Percentiles rank a stretch among this genome's conserved stretches.
Conservation (phyloP, 2,329 filamentous ascomycete genomes). For the Hypoxylon rubiginosum region DNA sequence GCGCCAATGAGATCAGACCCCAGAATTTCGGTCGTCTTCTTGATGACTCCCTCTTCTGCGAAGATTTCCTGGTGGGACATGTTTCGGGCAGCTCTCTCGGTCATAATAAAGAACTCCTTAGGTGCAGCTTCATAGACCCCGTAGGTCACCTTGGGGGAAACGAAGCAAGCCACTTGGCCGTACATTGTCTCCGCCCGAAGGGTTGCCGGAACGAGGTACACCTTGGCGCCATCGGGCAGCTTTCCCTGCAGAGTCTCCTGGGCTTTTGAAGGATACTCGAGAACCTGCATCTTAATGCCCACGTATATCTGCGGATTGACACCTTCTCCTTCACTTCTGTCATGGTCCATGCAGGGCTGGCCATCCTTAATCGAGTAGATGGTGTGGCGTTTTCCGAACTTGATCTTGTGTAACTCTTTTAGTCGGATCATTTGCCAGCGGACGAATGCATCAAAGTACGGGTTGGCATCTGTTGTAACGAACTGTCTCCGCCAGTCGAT, state of each 20-base stretch:
- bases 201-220: slow-evolving; percentile 93
- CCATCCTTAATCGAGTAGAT: slow-evolving; percentile 93
- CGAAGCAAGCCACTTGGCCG: slow-evolving; percentile 95
- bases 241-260: slow-evolving; percentile 80
- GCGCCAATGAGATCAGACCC: slow-evolving; percentile 89
- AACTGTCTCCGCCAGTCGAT: slow-evolving; percentile 95
- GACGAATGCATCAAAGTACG: slow-evolving; percentile 95
- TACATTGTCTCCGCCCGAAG: slow-evolving; percentile 99
- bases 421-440: slow-evolving; percentile 97
- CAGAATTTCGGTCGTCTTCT: slow-evolving; percentile 79
- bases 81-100: slow-evolving; percentile 88
- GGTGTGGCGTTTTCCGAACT: slow-evolving; percentile 93
- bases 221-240: slow-evolving; percentile 80
- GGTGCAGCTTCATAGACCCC: slow-evolving; percentile 74
- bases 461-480: slow-evolving; percentile 95
- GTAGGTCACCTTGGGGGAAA: slow-evolving; percentile 90
- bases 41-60: slow-evolving; percentile 68
- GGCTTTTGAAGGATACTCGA: slow-evolving; percentile 87
- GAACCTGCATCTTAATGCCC: slow-evolving; percentile 88
- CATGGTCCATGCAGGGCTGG: slow-evolving; percentile 90
- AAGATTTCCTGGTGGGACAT: slow-evolving; percentile 96
- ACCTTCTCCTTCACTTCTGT: slow-evolving; percentile 84
- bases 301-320: slow-evolving; percentile 92
- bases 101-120: slow-evolving; percentile 88
- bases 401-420: slow-evolving; percentile 90